Conservation (phyloP, 1,139 yeast species). For the Scheffersomyces illinoinensis region DNA sequence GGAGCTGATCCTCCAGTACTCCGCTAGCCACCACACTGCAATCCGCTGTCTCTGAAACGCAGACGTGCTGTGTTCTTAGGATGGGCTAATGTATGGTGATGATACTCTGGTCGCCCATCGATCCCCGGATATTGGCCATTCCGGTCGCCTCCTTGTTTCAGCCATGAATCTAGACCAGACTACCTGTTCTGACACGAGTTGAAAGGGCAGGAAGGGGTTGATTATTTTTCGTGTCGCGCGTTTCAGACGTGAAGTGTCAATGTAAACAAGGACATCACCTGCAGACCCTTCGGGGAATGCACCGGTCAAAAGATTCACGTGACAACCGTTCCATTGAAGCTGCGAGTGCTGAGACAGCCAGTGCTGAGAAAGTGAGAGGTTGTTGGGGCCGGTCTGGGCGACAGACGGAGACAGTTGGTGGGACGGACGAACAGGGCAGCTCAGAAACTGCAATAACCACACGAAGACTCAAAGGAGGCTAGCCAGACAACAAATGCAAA, state of each 20-base stretch:
- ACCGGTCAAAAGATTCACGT: neutral
- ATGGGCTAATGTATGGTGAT: neutral
- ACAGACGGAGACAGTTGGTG: too few relatives aligned
- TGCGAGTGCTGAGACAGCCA: neutral
- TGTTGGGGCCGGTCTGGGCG: too few relatives aligned
- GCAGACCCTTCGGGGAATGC: neutral
- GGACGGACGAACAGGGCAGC: too few relatives aligned
- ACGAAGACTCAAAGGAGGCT: too few relatives aligned
- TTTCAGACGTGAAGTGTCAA: neutral
- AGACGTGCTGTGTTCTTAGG: neutral
- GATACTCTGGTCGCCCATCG: neutral
- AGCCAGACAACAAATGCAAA: too few relatives aligned
- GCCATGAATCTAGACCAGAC: neutral
- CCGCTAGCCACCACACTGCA: neutral
- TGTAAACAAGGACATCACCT: neutral
- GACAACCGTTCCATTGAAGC: neutral
- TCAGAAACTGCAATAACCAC: too few relatives aligned
- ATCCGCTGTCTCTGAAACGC: neutral
- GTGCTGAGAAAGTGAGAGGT: neutral
- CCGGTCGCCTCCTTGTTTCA: neutral
- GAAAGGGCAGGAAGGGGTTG: neutral
- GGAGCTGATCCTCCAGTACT: too few relatives aligned
- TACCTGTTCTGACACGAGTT: neutral
- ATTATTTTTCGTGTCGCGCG: constrained; percentile 1
- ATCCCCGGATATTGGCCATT: neutral